These are phyloP conservation scores for Dactylella cylindrospora DNA, from an alignment of 2,329 filamentous ascomycete genomes.

Conservation along the genomic window DNA sequence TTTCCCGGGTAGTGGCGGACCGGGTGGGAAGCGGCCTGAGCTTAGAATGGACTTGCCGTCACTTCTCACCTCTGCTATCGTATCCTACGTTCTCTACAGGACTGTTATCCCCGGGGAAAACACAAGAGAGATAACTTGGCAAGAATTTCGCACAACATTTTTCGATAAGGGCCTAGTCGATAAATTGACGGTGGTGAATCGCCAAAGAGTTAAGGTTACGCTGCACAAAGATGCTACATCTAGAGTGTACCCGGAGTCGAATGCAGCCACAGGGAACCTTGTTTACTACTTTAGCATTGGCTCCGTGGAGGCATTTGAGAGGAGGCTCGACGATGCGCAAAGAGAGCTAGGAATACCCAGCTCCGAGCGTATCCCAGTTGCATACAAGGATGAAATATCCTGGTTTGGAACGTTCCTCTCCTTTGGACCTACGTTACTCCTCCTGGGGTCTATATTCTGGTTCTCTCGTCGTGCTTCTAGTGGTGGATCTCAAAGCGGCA, in stretches of 20 bases:
- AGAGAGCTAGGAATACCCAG: conserved; percentile 80
- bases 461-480: conserved; percentile 73
- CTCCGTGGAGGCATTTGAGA: conserved; percentile 89
- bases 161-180: conserved; percentile 94
- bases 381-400: conserved; percentile 75
- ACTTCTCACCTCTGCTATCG: conserved; percentile 59
- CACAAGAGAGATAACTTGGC: conserved; percentile 87
- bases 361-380: conserved; percentile 88
- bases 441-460: conserved; percentile 81
- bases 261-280: conserved; percentile 63
- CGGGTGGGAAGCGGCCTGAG: conserved; percentile 28
- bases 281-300: conserved; percentile 94
- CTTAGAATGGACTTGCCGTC: conserved; percentile 41
- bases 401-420: conserved; percentile 71
- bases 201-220: conserved; percentile 75
- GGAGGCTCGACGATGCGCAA: conserved; percentile 83
- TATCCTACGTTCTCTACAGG: conserved; percentile 65
- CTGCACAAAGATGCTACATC: conserved; percentile 73
- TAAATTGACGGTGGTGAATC: conserved; percentile 79
- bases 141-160: conserved; percentile 91
- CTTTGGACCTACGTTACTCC: conserved; percentile 82
- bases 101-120: conserved; percentile 67
- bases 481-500: conserved; percentile 68
- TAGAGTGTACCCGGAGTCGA: conserved; percentile 73
- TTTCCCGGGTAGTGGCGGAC: conserved; percentile 7